Percentiles rank a stretch among this genome's conserved stretches.
Evolutionary conservation across 2,329 filamentous ascomycete species (phyloP).

Genomic region (Ceratocystis cacaofunesta): DNA sequence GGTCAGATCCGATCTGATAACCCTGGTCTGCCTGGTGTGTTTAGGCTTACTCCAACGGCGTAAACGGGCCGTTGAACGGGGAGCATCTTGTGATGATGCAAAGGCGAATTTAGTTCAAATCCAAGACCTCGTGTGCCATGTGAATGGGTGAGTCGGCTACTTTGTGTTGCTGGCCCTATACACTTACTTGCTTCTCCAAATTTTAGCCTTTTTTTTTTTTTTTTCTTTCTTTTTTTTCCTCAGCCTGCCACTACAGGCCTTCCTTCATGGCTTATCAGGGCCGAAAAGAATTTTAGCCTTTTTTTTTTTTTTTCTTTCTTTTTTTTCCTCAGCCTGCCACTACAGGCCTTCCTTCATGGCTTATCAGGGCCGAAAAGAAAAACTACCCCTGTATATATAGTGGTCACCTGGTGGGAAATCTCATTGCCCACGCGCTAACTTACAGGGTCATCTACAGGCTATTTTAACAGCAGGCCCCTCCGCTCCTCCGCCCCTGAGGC

Average conservation of each 20-base stretch:
- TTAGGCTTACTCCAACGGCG: background rate
- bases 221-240: background rate
- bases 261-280: background rate
- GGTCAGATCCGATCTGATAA: background rate
- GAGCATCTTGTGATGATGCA: background rate
- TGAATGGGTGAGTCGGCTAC: background rate
- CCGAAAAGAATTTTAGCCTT: background rate
- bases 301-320: background rate
- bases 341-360: background rate
- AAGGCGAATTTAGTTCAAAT: too few species aligned
- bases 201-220: background rate
- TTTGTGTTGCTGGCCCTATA: background rate
- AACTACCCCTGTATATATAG: background rate
- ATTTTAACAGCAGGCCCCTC: too few species aligned
- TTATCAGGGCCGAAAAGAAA: background rate
- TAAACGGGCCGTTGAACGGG: background rate
- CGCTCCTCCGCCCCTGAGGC: background rate
- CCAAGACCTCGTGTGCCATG: too few species aligned
- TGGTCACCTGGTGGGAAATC: slow-evolving; percentile 9
- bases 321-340: background rate
- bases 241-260: background rate
- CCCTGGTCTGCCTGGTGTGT: background rate
- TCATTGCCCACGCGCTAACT: background rate
- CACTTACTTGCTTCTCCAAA: background rate
- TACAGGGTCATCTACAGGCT: background rate